These are phyloP conservation scores for Jaltomata sinuosa DNA, from an alignment of 257 asterid genomes.

Conservation along the genomic window DNA sequence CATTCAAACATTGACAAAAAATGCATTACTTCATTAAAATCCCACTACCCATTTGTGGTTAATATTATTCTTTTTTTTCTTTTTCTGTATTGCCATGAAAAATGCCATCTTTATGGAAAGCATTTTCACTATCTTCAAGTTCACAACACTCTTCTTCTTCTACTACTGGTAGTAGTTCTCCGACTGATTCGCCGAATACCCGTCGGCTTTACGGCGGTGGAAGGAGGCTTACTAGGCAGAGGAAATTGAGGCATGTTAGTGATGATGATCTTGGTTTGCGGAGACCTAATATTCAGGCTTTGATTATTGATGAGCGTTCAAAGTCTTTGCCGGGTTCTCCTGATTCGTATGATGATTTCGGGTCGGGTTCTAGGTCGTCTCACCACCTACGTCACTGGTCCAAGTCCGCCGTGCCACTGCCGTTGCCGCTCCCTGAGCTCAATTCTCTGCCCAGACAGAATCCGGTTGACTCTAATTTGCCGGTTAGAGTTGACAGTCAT, in stretches of 20 bases:
- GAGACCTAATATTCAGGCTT: not conserved
- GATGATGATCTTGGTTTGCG: slow-evolving; percentile 43
- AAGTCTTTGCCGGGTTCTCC: slow-evolving; percentile 61
- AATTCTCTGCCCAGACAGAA: slow-evolving; percentile 8
- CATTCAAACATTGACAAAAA: not conserved
- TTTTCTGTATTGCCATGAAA: not conserved
- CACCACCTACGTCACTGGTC: slow-evolving; percentile 39
- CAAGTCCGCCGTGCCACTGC: slow-evolving; percentile 64
- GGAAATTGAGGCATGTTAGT: slow-evolving; percentile 44
- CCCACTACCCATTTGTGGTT: not conserved
- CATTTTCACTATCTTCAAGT: slow-evolving; percentile 27
- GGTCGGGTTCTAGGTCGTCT: slow-evolving; percentile 14
- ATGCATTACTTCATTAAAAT: not conserved
- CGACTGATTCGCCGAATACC: slow-evolving; percentile 16
- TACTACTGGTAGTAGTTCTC: slow-evolving; percentile 1
- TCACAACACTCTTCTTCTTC: slow-evolving; percentile 20
- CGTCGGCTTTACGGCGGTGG: not conserved
- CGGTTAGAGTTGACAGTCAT: slow-evolving; percentile 7
- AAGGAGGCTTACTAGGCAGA: slow-evolving; percentile 37
- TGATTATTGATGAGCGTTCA: slow-evolving; percentile 8
- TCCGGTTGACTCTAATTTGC: slow-evolving; percentile 8
- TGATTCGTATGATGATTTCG: slow-evolving; percentile 1
- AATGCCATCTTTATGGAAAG: slow-evolving; percentile 50
- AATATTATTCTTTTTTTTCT: not conserved
- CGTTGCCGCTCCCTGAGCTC: slow-evolving; percentile 63